These are phyloP conservation scores for Gloeostereum incarnatum DNA, from an alignment of 768 basidiomycete species.

Conservation along the genomic window DNA sequence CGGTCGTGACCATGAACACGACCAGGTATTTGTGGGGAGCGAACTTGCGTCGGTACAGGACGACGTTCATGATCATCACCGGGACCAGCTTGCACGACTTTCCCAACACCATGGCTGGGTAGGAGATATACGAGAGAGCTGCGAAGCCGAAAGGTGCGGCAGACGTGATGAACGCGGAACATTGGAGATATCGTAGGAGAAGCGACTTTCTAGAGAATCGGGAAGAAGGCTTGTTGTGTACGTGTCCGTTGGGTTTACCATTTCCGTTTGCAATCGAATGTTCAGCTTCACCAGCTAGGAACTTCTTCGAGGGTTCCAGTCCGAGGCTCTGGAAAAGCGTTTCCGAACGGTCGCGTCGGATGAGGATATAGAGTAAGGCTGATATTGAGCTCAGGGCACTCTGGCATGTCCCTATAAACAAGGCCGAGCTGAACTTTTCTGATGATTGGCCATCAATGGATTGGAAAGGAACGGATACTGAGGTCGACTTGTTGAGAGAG, in stretches of 20 bases:
- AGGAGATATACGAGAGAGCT: slow-evolving; percentile 90
- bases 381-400: slow-evolving; percentile 70
- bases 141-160: slow-evolving; percentile 97
- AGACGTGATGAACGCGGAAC: slow-evolving; percentile 78
- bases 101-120: slow-evolving; percentile 97
- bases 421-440: slow-evolving; percentile 75
- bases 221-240: slow-evolving; percentile 22
- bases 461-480: slow-evolving; percentile 82
- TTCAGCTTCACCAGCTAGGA: no score
- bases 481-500: slow-evolving; percentile 3
- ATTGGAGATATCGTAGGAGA: slow-evolving; percentile 72
- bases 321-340: slow-evolving; percentile 54
- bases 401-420: slow-evolving; percentile 82
- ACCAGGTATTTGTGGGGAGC: slow-evolving; percentile 94
- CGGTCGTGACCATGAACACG: slow-evolving; percentile 83
- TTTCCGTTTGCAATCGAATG: slow-evolving; percentile 11
- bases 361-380: slow-evolving; percentile 65
- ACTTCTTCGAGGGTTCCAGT: slow-evolving; percentile 35
- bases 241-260: slow-evolving; percentile 21
- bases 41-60: slow-evolving; percentile 89
- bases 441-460: slow-evolving; percentile 51
- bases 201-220: slow-evolving; percentile 36
- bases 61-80: slow-evolving; percentile 95
- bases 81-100: slow-evolving; percentile 99
- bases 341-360: slow-evolving; percentile 46